These are phyloP conservation scores for Colletotrichum sojae DNA, from an alignment of 2,329 filamentous ascomycete genomes.

Conservation along the genomic window DNA sequence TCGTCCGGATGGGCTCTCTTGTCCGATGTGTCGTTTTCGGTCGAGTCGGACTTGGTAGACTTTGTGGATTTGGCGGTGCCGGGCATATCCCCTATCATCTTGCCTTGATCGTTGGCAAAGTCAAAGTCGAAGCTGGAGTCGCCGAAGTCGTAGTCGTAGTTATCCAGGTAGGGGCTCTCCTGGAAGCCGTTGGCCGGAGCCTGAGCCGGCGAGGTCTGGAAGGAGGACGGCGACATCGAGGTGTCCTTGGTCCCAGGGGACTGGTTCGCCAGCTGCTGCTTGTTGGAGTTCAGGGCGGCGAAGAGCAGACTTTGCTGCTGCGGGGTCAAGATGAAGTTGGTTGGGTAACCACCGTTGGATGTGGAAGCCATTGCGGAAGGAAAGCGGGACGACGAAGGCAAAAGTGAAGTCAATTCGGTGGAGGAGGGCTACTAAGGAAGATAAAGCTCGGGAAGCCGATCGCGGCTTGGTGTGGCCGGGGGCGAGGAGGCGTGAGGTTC, in stretches of 20 bases:
- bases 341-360: slow-evolving; percentile 58
- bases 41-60: slow-evolving; percentile 64
- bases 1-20: slow-evolving; percentile 82
- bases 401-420: slow-evolving; percentile 23
- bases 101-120: slow-evolving; percentile 62
- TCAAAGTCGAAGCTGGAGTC: slow-evolving; percentile 85
- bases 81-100: slow-evolving; percentile 84
- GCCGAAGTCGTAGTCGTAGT: slow-evolving; percentile 83
- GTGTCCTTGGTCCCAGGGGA: slow-evolving; percentile 54
- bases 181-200: slow-evolving; percentile 69
- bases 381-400: slow-evolving; percentile 18
- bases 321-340: slow-evolving; percentile 78
- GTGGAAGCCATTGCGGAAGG: slow-evolving; percentile 65
- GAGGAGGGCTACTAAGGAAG: slow-evolving; percentile 24
- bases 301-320: slow-evolving; percentile 84
- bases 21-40: slow-evolving; percentile 72
- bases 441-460: slow-evolving; percentile 35
- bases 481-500: slow-evolving; percentile 14
- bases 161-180: slow-evolving; percentile 85
- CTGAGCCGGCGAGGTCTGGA: slow-evolving; percentile 65
- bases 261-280: slow-evolving; percentile 53
- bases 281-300: slow-evolving; percentile 82
- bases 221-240: slow-evolving; percentile 63
- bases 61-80: slow-evolving; percentile 69
- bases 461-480: slow-evolving; percentile 37